These are phyloP conservation scores for Nakaseomyces glabratus DNA, from an alignment of 1,139 yeast species.

Conservation along the genomic window DNA sequence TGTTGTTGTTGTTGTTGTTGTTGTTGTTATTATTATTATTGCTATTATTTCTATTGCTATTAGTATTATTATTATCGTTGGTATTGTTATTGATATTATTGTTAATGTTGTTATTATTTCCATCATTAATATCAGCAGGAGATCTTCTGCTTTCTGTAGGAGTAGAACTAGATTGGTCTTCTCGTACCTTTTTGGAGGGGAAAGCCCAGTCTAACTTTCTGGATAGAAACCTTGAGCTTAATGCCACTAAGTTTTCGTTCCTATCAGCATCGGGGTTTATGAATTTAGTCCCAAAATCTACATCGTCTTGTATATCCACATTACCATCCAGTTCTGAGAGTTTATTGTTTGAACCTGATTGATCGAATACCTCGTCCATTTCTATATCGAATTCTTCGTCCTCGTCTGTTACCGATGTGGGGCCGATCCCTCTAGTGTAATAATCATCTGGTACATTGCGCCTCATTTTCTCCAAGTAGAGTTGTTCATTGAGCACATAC, in stretches of 20 bases:
- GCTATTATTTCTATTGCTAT: background rate
- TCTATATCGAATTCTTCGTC: conserved; percentile 24
- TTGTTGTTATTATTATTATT: background rate
- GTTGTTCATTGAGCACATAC: conserved; percentile 50
- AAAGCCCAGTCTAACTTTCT: conserved; percentile 5
- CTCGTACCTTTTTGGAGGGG: conserved; percentile 1
- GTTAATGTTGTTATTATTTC: no score
- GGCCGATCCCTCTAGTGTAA: conserved; percentile 50
- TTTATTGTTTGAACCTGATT: conserved; percentile 18
- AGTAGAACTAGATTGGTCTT: background rate
- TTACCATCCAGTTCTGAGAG: conserved; percentile 1
- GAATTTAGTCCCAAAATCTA: conserved; percentile 20
- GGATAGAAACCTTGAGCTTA: conserved; percentile 22
- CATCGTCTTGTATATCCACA: conserved; percentile 12
- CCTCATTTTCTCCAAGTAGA: conserved; percentile 55
- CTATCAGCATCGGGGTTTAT: conserved; percentile 16
- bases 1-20: background rate
- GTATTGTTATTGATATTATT: no score
- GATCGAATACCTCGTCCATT: conserved; percentile 27
- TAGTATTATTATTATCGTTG: no score
- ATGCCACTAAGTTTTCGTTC: conserved; percentile 20
- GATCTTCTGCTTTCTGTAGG: no score
- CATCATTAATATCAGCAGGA: no score
- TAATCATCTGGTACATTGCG: conserved; percentile 62
- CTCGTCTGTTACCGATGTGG: conserved; percentile 21